Conservation (phyloP, 176 grass and related monocot genomes). For the Typha latifolia region DNA sequence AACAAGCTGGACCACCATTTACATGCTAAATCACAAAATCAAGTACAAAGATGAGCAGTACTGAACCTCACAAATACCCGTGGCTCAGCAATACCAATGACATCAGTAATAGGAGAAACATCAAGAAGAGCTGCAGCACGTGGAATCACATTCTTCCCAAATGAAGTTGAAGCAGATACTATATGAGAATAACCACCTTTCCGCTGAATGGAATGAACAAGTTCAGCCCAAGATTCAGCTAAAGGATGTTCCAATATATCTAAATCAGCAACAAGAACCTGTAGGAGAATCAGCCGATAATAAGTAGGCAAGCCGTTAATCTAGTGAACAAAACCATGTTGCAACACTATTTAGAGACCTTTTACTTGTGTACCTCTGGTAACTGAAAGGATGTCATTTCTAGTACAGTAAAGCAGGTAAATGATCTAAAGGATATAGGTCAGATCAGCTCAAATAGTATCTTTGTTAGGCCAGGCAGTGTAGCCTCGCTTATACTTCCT, state of each 20-base stretch:
- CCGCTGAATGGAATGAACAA: slow-evolving; percentile 59
- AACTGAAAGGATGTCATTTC: too few species aligned
- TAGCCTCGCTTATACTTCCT: too few species aligned
- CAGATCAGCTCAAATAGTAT: too few species aligned
- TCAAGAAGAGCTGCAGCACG: slow-evolving; percentile 78
- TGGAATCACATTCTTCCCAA: slow-evolving; percentile 93
- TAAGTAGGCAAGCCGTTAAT: neutral
- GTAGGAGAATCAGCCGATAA: neutral
- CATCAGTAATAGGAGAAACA: slow-evolving; percentile 87
- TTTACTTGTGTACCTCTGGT: too few species aligned
- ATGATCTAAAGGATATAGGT: too few species aligned
- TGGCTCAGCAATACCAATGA: slow-evolving; percentile 56
- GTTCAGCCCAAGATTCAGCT: slow-evolving; percentile 69
- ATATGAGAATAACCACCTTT: slow-evolving; percentile 72
- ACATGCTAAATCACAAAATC: neutral
- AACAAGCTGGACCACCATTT: neutral
- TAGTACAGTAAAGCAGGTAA: too few species aligned
- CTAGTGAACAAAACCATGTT: neutral
- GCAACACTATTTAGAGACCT: too few species aligned
- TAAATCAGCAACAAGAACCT: slow-evolving; percentile 82
- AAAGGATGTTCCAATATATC: slow-evolving; percentile 55
- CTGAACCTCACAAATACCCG: slow-evolving; percentile 67
- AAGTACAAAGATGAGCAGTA: neutral
- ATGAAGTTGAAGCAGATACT: slow-evolving; percentile 67
- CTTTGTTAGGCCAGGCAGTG: too few species aligned